phyloP scores from a whole-genome alignment of 768 basidiomycete species.

The Tricholoma saponaceum region DNA sequence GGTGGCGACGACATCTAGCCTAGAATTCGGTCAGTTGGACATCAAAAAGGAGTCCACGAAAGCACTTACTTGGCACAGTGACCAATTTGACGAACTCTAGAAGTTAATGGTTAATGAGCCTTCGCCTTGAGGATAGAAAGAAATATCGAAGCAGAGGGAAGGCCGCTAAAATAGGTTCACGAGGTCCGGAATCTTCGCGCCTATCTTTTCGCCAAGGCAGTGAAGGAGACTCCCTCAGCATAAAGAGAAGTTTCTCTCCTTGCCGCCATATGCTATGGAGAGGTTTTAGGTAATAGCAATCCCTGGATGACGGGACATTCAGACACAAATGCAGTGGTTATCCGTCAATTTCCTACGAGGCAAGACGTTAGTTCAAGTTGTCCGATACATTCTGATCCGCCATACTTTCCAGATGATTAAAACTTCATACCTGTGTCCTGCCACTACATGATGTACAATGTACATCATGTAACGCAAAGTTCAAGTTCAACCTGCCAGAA shows the following conservation, averaged over 20 bases:
- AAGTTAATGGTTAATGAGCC: neutral
- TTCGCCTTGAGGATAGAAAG: neutral
- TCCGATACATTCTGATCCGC: too few species aligned
- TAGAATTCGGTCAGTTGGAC: neutral
- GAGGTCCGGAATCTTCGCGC: neutral
- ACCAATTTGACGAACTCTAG: neutral
- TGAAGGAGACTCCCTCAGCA: neutral
- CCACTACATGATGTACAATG: too few species aligned
- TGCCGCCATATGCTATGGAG: neutral
- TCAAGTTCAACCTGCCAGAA: too few species aligned
- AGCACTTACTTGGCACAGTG: neutral
- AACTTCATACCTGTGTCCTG: too few species aligned
- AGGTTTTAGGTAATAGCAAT: neutral
- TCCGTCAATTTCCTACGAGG: neutral
- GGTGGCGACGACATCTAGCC: neutral
- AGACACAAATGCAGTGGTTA: too few species aligned
- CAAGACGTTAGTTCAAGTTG: neutral
- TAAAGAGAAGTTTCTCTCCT: neutral
- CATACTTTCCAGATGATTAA: too few species aligned
- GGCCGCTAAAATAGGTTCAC: neutral
- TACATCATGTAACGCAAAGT: too few species aligned
- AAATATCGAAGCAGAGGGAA: neutral
- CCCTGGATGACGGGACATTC: too few species aligned
- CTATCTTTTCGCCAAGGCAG: neutral
- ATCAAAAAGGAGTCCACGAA: neutral